A percentile compares a stretch with the other conserved stretches of the same genome.
Conservation (phyloP, 1,139 yeast genomes). For the Trichomonascaceae sp. region DNA sequence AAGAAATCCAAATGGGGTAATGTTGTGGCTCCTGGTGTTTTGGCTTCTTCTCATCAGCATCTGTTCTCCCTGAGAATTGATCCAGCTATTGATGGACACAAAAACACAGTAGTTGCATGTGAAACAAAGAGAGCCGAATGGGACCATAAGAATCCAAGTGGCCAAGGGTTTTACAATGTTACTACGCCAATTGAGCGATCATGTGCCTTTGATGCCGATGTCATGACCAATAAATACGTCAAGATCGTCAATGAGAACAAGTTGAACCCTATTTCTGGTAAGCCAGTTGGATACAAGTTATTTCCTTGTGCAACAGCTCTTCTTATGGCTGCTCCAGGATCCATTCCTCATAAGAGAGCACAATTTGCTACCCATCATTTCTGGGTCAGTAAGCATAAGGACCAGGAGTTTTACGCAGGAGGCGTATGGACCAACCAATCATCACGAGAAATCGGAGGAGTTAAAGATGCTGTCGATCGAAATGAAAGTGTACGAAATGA, state of each 20-base stretch:
- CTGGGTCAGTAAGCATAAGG: slow-evolving; percentile 71
- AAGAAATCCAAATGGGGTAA: slow-evolving; percentile 79
- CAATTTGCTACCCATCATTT: slow-evolving; percentile 66
- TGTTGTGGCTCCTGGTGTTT: slow-evolving; percentile 74
- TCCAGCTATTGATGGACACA: slow-evolving; percentile 82
- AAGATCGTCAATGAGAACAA: slow-evolving; percentile 70
- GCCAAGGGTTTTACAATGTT: slow-evolving; percentile 67
- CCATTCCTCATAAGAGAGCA: slow-evolving; percentile 62
- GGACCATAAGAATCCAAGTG: slow-evolving; percentile 57
- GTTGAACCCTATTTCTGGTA: slow-evolving; percentile 67
- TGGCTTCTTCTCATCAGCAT: slow-evolving; percentile 90
- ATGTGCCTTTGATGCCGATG: slow-evolving; percentile 67
- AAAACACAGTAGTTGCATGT: slow-evolving; percentile 61
- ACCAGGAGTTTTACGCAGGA: slow-evolving; percentile 64
- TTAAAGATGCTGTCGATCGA: slow-evolving; percentile 57
- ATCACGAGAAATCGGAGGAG: slow-evolving; percentile 56
- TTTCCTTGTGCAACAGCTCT: slow-evolving; percentile 72
- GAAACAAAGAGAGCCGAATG: slow-evolving; percentile 66
- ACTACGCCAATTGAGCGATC: slow-evolving; percentile 65
- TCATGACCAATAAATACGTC: slow-evolving; percentile 68
- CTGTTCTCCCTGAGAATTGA: slow-evolving; percentile 78
- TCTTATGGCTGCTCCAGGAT: slow-evolving; percentile 59
- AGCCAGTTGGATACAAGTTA: slow-evolving; percentile 80
- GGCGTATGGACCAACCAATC: slow-evolving; percentile 80
- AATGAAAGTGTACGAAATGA: slow-evolving; percentile 70